Conservation (phyloP, 2,329 filamentous ascomycete species). For the Cryphonectria japonica region DNA sequence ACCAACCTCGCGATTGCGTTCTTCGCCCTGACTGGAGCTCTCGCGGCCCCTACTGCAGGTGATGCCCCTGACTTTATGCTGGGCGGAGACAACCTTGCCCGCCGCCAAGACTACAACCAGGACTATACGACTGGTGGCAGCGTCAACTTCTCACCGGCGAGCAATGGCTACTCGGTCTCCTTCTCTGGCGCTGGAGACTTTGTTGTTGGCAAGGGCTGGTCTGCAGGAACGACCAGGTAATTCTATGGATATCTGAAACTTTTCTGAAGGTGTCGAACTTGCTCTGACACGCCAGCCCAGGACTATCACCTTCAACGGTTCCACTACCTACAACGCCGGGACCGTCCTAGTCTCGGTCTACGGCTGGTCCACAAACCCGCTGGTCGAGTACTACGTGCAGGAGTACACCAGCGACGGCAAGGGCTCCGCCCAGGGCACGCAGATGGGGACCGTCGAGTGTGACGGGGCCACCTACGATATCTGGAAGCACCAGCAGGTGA, state of each 20-base stretch:
- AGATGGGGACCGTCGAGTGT: constrained; percentile 38
- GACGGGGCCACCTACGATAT: constrained; percentile 43
- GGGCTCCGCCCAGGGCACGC: constrained; percentile 37
- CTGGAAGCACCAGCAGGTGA: constrained; percentile 42
- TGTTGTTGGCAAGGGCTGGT: constrained; percentile 64
- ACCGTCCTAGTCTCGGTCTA: constrained; percentile 42
- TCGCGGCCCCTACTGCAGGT: constrained; percentile 32
- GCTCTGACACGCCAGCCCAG: constrained; percentile 27
- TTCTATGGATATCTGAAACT: not conserved
- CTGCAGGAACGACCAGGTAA: constrained; percentile 54
- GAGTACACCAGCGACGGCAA: constrained; percentile 40
- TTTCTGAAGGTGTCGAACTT: not conserved
- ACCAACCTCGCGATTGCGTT: constrained; percentile 33
- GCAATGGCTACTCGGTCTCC: constrained; percentile 45
- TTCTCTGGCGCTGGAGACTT: constrained; percentile 55
- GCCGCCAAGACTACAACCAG: constrained; percentile 45
- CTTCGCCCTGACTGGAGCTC: constrained; percentile 32
- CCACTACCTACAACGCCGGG: constrained; percentile 32
- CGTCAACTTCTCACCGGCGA: constrained; percentile 37
- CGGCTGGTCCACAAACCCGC: constrained; percentile 44
- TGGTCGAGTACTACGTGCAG: constrained; percentile 45
- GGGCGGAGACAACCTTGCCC: constrained; percentile 34
- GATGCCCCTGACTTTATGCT: constrained; percentile 37
- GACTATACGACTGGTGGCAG: constrained; percentile 46
- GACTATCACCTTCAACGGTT: constrained; percentile 38